Conservation (phyloP, 805 yeast genomes). For the Wickerhamiella galacta region DNA sequence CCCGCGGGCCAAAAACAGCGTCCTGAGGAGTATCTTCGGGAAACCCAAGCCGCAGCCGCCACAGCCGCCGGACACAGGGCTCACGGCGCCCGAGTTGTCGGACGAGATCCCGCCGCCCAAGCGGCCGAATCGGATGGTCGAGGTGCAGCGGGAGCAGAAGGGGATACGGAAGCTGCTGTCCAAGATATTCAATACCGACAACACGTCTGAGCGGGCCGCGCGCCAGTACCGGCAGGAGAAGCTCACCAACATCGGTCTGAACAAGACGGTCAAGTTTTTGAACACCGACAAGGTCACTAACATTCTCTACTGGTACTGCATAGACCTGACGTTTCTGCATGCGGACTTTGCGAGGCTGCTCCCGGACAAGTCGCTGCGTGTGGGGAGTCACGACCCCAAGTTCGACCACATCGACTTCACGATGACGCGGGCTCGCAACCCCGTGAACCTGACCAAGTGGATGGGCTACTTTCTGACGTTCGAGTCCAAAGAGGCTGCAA, state of each 20-base stretch:
- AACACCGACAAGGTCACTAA: conserved; percentile 14
- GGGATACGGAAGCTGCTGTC: conserved; percentile 4
- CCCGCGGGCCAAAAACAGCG: too few species aligned
- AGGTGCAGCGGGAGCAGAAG: conserved; percentile 4
- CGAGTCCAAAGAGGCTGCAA: conserved; percentile 30
- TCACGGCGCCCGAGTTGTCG: too few species aligned
- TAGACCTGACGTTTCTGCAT: conserved; percentile 17
- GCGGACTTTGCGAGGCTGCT: conserved; percentile 21
- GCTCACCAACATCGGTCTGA: conserved; percentile 1
- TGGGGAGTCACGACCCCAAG: conserved; percentile 8
- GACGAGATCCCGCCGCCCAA: conserved; percentile 5
- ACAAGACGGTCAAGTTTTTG: conserved; percentile 7
- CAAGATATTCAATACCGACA: conserved; percentile 4
- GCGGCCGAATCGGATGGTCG: conserved; percentile 7
- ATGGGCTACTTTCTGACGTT: conserved; percentile 41
- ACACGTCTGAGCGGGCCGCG: background rate
- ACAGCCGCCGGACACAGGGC: too few species aligned
- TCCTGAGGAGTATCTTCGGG: too few species aligned
- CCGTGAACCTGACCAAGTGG: conserved; percentile 27
- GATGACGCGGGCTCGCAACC: conserved; percentile 36
- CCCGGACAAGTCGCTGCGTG: conserved; percentile 14
- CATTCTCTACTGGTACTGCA: conserved; percentile 21
- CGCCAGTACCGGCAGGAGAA: conserved; percentile 1
- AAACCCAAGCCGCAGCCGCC: too few species aligned
- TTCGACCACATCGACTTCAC: conserved; percentile 20